Evolutionary conservation across 768 basidiomycete species (phyloP).

Genomic region (Leccinum longicurvipes): DNA sequence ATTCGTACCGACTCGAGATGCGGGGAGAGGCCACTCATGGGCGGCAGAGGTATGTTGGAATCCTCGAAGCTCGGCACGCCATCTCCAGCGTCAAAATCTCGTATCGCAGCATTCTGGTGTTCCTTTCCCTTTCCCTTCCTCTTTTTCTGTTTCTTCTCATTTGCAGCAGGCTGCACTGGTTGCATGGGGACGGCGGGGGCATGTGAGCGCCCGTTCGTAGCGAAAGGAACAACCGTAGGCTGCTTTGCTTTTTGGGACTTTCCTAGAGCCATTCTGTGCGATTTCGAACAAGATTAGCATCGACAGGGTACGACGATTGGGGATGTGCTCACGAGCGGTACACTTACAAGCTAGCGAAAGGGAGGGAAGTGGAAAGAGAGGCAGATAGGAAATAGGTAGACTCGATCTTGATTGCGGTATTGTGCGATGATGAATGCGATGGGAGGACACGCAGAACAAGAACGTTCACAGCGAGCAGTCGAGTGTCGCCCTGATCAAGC

Average conservation of each 20-base stretch:
- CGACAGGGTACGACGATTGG: background rate
- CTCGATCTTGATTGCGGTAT: constrained; percentile 15
- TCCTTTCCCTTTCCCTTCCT: constrained; percentile 41
- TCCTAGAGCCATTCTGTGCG: constrained; percentile 28
- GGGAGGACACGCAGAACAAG: constrained; percentile 12
- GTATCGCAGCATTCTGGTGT: constrained; percentile 7
- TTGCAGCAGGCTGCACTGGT: constrained; percentile 2
- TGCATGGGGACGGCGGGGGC: constrained; percentile 8
- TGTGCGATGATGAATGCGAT: constrained; percentile 25
- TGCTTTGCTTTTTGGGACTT: constrained; percentile 28
- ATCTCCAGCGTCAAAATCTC: constrained; percentile 20
- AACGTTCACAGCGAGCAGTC: constrained; percentile 14
- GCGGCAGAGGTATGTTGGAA: constrained; percentile 14
- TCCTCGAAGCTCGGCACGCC: constrained; percentile 27
- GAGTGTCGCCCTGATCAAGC: constrained; percentile 23
- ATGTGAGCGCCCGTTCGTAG: constrained; percentile 7
- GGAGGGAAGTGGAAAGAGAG: background rate
- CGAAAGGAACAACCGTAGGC: constrained; percentile 4
- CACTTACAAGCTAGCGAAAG: constrained; percentile 1
- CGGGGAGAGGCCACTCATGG: constrained; percentile 39
- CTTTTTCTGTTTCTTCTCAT: constrained; percentile 45
- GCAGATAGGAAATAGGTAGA: background rate
- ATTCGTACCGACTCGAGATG: constrained; percentile 47
- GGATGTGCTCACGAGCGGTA: constrained; percentile 15
- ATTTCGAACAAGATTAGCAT: constrained; percentile 19